Conservation (phyloP, 1,139 yeast species). For the Diutina mesorugosa region DNA sequence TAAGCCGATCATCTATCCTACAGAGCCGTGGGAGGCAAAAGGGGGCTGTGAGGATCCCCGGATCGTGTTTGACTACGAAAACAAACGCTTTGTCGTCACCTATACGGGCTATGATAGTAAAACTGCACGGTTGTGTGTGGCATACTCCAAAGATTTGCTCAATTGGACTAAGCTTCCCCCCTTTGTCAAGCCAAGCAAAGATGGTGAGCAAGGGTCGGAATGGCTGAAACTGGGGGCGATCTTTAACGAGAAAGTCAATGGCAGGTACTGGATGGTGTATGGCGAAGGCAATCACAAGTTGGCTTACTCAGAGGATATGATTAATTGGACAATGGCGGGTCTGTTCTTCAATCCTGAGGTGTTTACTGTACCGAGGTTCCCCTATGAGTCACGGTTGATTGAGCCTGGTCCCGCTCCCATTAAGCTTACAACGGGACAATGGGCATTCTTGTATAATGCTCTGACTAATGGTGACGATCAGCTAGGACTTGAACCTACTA, state of each 20-base stretch:
- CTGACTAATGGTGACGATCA: slow-evolving; percentile 25
- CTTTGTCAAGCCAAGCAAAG: slow-evolving; percentile 13
- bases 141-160: slow-evolving; percentile 25
- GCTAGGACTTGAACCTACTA: slow-evolving; percentile 13
- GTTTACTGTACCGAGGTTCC: slow-evolving; percentile 19
- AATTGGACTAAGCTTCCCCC: slow-evolving; percentile 30
- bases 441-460: slow-evolving; percentile 28
- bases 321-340: slow-evolving; percentile 20
- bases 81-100: slow-evolving; percentile 25
- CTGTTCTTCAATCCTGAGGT: slow-evolving; percentile 11
- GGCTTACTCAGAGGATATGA: slow-evolving; percentile 23
- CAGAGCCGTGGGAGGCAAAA: slow-evolving; percentile 27
- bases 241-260: slow-evolving; percentile 20
- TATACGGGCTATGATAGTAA: slow-evolving; percentile 28
- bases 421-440: slow-evolving; percentile 19
- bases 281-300: slow-evolving; percentile 29
- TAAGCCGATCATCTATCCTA: slow-evolving; percentile 22
- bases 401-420: slow-evolving; percentile 35
- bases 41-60: slow-evolving; percentile 37
- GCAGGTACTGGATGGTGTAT: slow-evolving; percentile 32
- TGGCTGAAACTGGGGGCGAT: slow-evolving; percentile 37
- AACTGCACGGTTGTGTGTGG: slow-evolving; percentile 29
- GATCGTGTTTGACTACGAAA: slow-evolving; percentile 24
- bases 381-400: slow-evolving; percentile 25
- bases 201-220: slow-evolving; percentile 22